phyloP scores from a whole-genome alignment of 176 grass and related monocot genomes.

The Rhynchospora breviuscula region DNA sequence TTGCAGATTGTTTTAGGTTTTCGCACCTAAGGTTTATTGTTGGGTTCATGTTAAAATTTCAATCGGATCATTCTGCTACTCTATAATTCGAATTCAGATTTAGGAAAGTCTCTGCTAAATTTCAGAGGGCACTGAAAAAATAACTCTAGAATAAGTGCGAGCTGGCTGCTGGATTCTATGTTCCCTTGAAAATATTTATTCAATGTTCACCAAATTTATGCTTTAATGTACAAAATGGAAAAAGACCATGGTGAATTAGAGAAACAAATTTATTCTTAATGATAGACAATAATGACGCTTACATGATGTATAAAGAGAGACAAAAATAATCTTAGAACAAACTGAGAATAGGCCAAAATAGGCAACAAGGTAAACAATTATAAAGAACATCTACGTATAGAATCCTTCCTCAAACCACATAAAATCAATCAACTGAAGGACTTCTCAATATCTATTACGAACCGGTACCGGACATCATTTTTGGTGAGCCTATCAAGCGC shows the following conservation, averaged over 20 bases:
- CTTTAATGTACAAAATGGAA: not conserved
- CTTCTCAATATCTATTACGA: slow-evolving; percentile 56
- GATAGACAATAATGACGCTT: not conserved
- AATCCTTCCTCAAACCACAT: not conserved
- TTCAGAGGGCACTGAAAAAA: not conserved
- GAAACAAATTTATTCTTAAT: not conserved
- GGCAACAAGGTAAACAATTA: not conserved
- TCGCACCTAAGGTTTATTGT: too few relatives aligned
- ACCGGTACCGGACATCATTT: slow-evolving; percentile 61
- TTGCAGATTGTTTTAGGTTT: not conserved
- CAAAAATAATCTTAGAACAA: not conserved
- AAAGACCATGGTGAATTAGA: not conserved
- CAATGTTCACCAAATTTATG: not conserved
- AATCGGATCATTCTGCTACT: not conserved
- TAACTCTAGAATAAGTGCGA: not conserved
- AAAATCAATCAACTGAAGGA: slow-evolving; percentile 35
- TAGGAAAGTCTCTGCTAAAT: not conserved
- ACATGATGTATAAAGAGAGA: not conserved
- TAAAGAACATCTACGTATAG: not conserved
- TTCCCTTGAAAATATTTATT: not conserved
- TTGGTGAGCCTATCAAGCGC: slow-evolving; percentile 49
- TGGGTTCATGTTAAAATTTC: not conserved
- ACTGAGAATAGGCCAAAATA: not conserved
- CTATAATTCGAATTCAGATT: not conserved
- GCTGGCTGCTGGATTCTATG: not conserved